phyloP scores from a whole-genome alignment of 306 rosid species.

The Cucumis cinereus region DNA sequence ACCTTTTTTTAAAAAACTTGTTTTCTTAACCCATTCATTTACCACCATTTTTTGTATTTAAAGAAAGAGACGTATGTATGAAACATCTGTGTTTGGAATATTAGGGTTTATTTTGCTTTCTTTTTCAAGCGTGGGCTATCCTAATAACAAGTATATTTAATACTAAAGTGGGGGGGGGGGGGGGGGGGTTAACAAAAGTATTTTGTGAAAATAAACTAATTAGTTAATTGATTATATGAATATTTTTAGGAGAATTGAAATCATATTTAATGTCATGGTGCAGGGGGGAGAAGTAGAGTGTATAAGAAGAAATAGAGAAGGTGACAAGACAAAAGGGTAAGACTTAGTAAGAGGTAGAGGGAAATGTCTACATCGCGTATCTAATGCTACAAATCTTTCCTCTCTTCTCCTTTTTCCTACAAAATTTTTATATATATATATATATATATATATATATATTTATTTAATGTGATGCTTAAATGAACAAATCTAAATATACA shows the following conservation, averaged over 20 bases:
- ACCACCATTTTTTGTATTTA: too few species aligned
- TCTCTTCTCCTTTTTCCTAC: background rate
- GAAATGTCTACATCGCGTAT: background rate
- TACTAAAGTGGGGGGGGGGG: background rate
- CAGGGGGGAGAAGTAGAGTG: too few species aligned
- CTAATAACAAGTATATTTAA: background rate
- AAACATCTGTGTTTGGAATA: background rate
- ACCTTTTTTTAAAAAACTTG: too few species aligned
- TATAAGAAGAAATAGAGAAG: background rate
- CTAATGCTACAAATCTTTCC: background rate
- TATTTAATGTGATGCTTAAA: too few species aligned
- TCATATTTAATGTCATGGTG: too few species aligned
- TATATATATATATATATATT: too few species aligned
- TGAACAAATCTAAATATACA: too few species aligned
- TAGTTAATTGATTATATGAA: too few species aligned
- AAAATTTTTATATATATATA: too few species aligned
- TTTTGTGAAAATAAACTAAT: background rate
- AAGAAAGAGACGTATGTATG: background rate
- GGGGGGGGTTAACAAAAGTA: background rate
- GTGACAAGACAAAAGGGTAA: background rate
- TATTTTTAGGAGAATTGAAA: too few species aligned
- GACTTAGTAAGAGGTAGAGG: background rate
- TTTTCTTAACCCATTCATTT: too few species aligned
- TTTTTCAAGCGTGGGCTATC: background rate
- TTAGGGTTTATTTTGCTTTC: background rate